phyloP scores from a whole-genome alignment of 2,329 filamentous ascomycete species.

The Arthrobotrys sphaeroides region DNA sequence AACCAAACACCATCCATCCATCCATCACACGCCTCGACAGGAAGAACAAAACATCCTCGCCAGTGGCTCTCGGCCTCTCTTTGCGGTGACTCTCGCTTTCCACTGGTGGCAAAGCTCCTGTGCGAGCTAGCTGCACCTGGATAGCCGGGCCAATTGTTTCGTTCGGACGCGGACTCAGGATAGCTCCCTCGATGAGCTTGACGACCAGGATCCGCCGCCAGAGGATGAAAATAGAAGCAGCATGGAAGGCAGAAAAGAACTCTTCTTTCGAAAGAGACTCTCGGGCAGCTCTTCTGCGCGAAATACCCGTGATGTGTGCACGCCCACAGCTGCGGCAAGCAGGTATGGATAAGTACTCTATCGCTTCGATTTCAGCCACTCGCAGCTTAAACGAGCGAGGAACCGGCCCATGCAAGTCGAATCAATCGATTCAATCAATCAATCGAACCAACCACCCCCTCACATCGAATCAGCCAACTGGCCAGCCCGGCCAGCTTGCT shows the following conservation, averaged over 20 bases:
- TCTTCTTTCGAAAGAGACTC: neutral
- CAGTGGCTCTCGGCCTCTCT: neutral
- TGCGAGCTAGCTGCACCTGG: slow-evolving; percentile 7
- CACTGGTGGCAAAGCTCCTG: slow-evolving; percentile 28
- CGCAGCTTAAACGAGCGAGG: slow-evolving; percentile 12
- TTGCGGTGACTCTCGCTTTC: neutral
- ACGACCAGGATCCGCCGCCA: neutral
- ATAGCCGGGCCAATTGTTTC: slow-evolving; percentile 34
- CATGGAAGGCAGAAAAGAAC: neutral
- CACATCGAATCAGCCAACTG: slow-evolving; percentile 11
- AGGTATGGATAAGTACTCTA: neutral
- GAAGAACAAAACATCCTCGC: slow-evolving; percentile 11
- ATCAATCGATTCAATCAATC: slow-evolving; percentile 15
- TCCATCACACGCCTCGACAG: too few relatives aligned
- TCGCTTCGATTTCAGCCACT: slow-evolving; percentile 3
- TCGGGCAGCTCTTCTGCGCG: slow-evolving; percentile 6
- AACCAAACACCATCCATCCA: slow-evolving; percentile 19
- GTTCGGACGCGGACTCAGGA: slow-evolving; percentile 9
- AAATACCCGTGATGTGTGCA: slow-evolving; percentile 28
- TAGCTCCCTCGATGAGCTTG: slow-evolving; percentile 32
- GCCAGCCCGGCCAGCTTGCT: neutral
- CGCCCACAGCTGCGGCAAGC: neutral
- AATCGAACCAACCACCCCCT: slow-evolving; percentile 21
- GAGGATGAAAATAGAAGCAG: slow-evolving; percentile 13
- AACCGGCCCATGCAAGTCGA: neutral